Evolutionary conservation across 2,329 filamentous ascomycete species (phyloP).

Genomic region (Berkeleyomyces basicola): DNA sequence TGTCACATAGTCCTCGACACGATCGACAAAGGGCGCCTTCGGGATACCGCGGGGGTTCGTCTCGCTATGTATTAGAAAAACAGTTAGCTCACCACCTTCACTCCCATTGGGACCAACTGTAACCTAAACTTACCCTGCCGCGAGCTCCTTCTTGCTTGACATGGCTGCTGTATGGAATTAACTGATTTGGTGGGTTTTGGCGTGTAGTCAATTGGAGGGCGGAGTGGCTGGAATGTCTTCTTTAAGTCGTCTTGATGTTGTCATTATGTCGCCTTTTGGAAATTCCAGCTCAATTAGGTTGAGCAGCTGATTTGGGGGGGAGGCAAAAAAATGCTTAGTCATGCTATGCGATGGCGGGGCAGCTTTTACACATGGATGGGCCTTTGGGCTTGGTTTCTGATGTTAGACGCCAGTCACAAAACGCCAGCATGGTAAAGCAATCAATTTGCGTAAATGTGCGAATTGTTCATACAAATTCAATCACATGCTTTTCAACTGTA

Average conservation of each 20-base stretch:
- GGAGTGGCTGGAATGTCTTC: background rate
- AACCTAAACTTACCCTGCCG: constrained; percentile 10
- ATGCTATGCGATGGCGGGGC: constrained; percentile 3
- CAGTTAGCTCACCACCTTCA: background rate
- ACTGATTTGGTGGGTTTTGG: background rate
- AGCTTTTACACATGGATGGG: background rate
- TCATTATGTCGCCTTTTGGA: background rate
- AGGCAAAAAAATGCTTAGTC: constrained; percentile 3
- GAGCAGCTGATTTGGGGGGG: background rate
- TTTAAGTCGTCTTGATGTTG: background rate
- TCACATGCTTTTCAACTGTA: background rate
- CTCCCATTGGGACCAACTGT: background rate
- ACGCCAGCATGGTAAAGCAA: background rate
- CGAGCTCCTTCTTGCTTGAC: constrained; percentile 10
- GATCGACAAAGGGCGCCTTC: constrained; percentile 70
- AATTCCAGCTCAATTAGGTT: background rate
- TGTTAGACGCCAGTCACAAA: background rate
- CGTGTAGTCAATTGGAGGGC: background rate
- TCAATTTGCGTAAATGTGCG: background rate
- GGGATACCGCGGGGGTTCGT: constrained; percentile 75
- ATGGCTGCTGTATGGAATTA: background rate
- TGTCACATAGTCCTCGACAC: constrained; percentile 74
- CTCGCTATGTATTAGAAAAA: constrained; percentile 21
- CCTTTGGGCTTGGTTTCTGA: background rate
- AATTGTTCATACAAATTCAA: background rate